A percentile compares a stretch with the other conserved stretches of the same genome.
phyloP scores from a whole-genome alignment of 371 early-diverging fungal species.

The Chytridiales sp. region DNA sequence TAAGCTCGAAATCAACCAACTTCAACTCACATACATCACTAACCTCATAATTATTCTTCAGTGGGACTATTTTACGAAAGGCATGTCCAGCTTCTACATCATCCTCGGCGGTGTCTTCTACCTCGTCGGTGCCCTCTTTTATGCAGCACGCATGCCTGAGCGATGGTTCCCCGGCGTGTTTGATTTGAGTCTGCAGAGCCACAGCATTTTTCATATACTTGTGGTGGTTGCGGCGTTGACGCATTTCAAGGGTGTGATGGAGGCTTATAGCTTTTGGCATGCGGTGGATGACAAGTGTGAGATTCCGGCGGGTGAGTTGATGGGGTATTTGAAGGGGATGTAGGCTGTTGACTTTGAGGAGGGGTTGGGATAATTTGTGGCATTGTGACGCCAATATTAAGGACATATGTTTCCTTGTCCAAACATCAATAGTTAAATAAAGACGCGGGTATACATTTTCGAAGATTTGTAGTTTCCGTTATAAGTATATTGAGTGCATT shows the following conservation, averaged over 20 bases:
- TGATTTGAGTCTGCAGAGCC: constrained; percentile 68
- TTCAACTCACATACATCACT: not conserved
- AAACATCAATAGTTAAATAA: no score
- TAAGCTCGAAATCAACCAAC: not conserved
- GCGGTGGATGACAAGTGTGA: constrained; percentile 19
- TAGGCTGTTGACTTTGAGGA: no score
- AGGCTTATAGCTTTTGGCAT: constrained; percentile 57
- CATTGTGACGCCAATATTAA: no score
- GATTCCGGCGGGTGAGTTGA: no score
- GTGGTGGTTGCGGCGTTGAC: constrained; percentile 75
- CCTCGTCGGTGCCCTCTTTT: constrained; percentile 80
- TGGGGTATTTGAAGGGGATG: no score
- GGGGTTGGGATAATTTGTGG: no score
- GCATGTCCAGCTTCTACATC: constrained; percentile 58
- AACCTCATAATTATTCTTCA: no score
- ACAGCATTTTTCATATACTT: constrained; percentile 88
- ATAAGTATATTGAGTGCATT: no score
- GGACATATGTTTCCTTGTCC: no score
- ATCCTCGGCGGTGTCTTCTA: constrained; percentile 75
- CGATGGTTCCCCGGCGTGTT: constrained; percentile 66
- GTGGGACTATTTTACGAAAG: constrained; percentile 29
- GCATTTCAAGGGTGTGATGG: constrained; percentile 78
- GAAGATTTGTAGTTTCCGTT: no score
- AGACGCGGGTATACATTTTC: no score
- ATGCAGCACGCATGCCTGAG: constrained; percentile 73